Conservation (phyloP, 73 alveolate species). For the Durusdinium trenchii region DNA sequence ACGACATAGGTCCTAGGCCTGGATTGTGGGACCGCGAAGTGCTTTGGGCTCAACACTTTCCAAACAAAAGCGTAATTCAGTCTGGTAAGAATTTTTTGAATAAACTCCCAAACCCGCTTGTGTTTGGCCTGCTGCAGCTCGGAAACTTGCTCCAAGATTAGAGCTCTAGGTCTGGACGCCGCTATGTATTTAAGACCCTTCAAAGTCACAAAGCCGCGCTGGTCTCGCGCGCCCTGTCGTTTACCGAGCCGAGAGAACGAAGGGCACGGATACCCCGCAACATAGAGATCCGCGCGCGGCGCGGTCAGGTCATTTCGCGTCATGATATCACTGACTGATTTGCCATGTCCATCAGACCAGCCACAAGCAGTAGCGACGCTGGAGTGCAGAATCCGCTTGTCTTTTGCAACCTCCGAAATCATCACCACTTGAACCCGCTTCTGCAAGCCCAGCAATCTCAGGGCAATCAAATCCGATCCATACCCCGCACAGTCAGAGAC, state of each 20-base stretch:
- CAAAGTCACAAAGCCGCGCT: background rate
- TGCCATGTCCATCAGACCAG: background rate
- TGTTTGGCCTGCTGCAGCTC: background rate
- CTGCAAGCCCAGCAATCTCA: background rate
- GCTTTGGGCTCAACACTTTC: background rate
- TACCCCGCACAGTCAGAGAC: constrained; percentile 3
- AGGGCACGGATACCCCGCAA: constrained; percentile 45
- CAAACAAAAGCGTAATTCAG: background rate
- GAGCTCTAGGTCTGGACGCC: background rate
- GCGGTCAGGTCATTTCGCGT: background rate
- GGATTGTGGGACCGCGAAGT: background rate
- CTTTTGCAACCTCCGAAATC: background rate
- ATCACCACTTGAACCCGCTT: background rate
- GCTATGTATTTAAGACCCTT: constrained; percentile 4
- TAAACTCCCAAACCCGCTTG: background rate
- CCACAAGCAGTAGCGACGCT: background rate
- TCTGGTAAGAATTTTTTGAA: background rate
- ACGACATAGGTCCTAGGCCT: background rate
- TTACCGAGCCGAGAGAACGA: background rate
- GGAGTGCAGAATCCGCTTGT: background rate
- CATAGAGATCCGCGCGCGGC: background rate
- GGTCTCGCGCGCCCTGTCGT: background rate
- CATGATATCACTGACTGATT: background rate
- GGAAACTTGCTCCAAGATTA: background rate
- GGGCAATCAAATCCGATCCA: background rate